A percentile compares a stretch with the other conserved stretches of the same genome.
Conservation (phyloP, 495 filamentous ascomycete genomes). For the Cetradonia linearis region DNA sequence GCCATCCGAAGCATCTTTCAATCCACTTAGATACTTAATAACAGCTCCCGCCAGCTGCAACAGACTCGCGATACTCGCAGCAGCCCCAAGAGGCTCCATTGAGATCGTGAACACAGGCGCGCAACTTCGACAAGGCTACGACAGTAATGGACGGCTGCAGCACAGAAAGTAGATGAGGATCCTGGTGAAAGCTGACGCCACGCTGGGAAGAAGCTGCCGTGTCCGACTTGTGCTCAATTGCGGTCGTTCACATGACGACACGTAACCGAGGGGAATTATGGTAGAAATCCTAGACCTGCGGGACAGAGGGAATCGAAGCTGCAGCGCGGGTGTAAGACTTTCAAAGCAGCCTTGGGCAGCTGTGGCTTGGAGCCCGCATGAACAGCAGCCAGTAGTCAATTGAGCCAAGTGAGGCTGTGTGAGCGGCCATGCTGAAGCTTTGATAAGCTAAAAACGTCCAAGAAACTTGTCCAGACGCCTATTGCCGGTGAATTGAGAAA, state of each 20-base stretch:
- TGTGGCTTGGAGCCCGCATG: conserved; percentile 3
- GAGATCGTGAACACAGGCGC: neutral
- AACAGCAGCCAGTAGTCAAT: neutral
- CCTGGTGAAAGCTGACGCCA: neutral
- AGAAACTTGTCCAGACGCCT: neutral
- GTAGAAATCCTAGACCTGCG: neutral
- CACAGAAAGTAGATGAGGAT: neutral
- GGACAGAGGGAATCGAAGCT: neutral
- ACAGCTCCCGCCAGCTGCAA: conserved; percentile 26
- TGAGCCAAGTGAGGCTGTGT: conserved; percentile 2
- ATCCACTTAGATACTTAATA: conserved; percentile 25
- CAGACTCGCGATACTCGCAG: conserved; percentile 27
- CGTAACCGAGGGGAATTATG: too few relatives aligned
- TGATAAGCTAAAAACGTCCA: too few relatives aligned
- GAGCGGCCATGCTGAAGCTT: neutral
- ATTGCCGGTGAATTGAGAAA: neutral
- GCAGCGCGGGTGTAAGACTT: neutral
- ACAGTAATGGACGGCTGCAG: neutral
- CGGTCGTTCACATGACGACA: neutral
- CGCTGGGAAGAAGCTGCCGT: neutral
- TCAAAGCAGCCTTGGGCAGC: neutral
- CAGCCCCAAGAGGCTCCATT: conserved; percentile 8
- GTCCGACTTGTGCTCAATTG: neutral
- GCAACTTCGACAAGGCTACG: neutral
- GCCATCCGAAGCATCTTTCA: conserved; percentile 28